phyloP scores from a whole-genome alignment of 2,329 filamentous ascomycete species.

The Ascochyta koolunga region DNA sequence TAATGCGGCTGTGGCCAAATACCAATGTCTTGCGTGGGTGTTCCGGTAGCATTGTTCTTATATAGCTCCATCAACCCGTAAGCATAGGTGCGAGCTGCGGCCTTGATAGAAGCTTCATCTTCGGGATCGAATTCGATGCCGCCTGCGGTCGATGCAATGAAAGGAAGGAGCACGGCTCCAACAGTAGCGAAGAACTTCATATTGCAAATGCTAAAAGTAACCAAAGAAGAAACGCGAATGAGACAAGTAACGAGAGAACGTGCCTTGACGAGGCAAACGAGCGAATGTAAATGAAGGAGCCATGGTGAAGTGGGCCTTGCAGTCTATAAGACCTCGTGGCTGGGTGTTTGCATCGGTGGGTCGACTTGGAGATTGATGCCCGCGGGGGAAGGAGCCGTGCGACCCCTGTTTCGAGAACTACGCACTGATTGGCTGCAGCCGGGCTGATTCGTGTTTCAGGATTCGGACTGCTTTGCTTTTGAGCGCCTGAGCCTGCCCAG shows the following conservation, averaged over 20 bases:
- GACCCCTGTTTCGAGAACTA: conserved; percentile 11
- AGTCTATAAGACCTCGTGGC: conserved; percentile 13
- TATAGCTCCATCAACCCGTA: conserved; percentile 46
- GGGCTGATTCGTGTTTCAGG: conserved; percentile 28
- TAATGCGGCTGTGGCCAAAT: conserved; percentile 53
- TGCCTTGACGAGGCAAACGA: conserved; percentile 29
- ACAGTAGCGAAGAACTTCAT: conserved; percentile 41
- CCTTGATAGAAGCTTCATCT: conserved; percentile 42
- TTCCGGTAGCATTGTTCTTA: conserved; percentile 35
- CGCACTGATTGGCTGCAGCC: conserved; percentile 1
- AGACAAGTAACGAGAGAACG: conserved; percentile 32
- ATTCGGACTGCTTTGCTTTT: conserved; percentile 14
- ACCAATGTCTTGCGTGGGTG: conserved; percentile 41
- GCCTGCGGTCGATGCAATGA: conserved; percentile 34
- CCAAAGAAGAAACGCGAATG: conserved; percentile 23
- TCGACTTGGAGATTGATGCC: conserved; percentile 13
- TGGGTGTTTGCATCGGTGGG: conserved; percentile 9
- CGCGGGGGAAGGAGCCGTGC: conserved; percentile 13
- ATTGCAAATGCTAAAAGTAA: conserved; percentile 23
- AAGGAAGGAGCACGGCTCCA: conserved; percentile 46
- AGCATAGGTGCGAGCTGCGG: conserved; percentile 38
- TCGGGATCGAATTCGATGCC: conserved; percentile 42
- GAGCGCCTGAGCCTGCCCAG: conserved; percentile 13
- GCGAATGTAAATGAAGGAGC: conserved; percentile 20
- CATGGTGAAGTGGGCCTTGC: conserved; percentile 25